These are phyloP conservation scores for Fusarium sp. DNA, from an alignment of 2,329 filamentous ascomycete genomes.

Conservation along the genomic window DNA sequence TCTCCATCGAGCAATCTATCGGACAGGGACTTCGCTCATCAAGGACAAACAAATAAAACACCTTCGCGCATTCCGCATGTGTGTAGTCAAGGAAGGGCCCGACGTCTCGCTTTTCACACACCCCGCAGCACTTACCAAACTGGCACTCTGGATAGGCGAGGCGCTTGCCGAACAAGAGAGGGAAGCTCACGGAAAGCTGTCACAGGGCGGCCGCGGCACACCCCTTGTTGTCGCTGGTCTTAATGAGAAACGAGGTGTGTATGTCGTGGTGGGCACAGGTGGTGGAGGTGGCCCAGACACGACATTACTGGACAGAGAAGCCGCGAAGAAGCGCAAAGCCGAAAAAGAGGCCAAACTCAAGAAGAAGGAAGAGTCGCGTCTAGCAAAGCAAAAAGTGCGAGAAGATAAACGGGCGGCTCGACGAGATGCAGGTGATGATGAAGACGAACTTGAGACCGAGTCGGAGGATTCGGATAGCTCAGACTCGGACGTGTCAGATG, in stretches of 20 bases:
- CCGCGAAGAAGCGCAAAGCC: slow-evolving; percentile 69
- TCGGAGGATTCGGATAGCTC: slow-evolving; percentile 55
- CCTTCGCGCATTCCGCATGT: slow-evolving; percentile 91
- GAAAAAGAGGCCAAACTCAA: slow-evolving; percentile 72
- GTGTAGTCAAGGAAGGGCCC: slow-evolving; percentile 92
- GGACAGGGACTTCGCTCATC: slow-evolving; percentile 89
- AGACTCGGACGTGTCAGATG: slow-evolving; percentile 62
- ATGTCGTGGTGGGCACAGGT: slow-evolving; percentile 92
- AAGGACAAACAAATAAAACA: slow-evolving; percentile 95
- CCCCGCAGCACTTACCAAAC: slow-evolving; percentile 89
- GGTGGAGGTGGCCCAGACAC: slow-evolving; percentile 83
- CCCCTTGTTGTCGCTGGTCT: slow-evolving; percentile 91
- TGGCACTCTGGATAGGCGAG: slow-evolving; percentile 94
- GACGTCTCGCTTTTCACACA: slow-evolving; percentile 93
- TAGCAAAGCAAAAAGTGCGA: slow-evolving; percentile 67
- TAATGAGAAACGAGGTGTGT: slow-evolving; percentile 87
- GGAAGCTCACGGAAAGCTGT: slow-evolving; percentile 75
- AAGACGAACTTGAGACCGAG: slow-evolving; percentile 61
- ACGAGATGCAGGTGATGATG: slow-evolving; percentile 59
- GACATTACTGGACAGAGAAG: slow-evolving; percentile 74
- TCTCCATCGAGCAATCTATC: slow-evolving; percentile 90
- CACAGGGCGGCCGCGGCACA: slow-evolving; percentile 76
- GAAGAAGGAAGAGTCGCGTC: slow-evolving; percentile 67
- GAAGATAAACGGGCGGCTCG: slow-evolving; percentile 71
- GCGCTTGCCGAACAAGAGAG: slow-evolving; percentile 90